Evolutionary conservation across 257 asterid genomes (phyloP), one percentile per base, ranked within the genome.

Genomic region (Anisodus acutangulus): DNA sequence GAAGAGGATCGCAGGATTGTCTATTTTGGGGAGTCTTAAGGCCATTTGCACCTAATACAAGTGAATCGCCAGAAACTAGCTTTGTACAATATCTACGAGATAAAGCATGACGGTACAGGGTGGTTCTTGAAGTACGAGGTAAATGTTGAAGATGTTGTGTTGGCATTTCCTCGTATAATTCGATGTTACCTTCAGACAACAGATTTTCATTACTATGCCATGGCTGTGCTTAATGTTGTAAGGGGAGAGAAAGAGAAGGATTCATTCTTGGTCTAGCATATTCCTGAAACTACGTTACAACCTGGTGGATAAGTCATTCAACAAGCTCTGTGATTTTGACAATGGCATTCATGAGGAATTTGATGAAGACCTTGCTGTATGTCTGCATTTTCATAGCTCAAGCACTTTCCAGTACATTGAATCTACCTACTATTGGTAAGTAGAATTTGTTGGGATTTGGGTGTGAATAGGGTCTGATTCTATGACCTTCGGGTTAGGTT

Each of bases 101-200:
- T 49, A 60, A 74, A 74, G 19, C 39, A 11, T 49, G 43, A 74
- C 22, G 80, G 60, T 19, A 19, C 60, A 19, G 80, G 58, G 19
- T 47, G 59, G 43, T 74, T 47, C 80, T 74, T 74, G 80, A 74
- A 74, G 41, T 74, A 49, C 60, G 43, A 74, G 12, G 60, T 74
- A 62, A 74, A 49, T 3, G 11, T 74, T 19, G 60, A 74, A 74
- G 19, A 74, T 0, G 62, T 19, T 19, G 60, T 49, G 43, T 22
- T 22, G n/a, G 80, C 43, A 74, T 74, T 47, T 49, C 80, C 60
- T 74, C 58, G 9, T 22, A 6, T 74, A 0, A 74, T 49, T 74
- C 80, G 62, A 47, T 4, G 2, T 47, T 49, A 49, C 2, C 43
- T 74, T 4, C 2, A 74, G 43, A 51, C 12, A 19, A 49, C 80